phyloP scores from a whole-genome alignment of 2,329 filamentous ascomycete species.

The Diaporthe ampelina region DNA sequence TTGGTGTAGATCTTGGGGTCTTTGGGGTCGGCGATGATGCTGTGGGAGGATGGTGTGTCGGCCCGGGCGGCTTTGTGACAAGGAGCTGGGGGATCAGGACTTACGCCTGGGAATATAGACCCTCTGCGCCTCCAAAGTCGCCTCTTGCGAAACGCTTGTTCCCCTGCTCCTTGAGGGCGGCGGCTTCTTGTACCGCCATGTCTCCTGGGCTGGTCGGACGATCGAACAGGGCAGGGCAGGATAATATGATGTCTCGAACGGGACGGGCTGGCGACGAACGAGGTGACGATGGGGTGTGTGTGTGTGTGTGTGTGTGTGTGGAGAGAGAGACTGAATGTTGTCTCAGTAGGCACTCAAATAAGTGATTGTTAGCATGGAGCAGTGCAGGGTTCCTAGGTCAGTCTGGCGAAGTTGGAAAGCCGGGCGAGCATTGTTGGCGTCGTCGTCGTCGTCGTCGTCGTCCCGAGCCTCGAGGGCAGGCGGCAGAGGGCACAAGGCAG shows the following conservation, averaged over 20 bases:
- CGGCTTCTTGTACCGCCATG: constrained; percentile 49
- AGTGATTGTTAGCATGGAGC: no score
- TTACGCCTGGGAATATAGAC: constrained; percentile 79
- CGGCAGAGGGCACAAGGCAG: constrained; percentile 9
- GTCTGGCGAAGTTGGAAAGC: background rate
- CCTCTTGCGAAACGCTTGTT: constrained; percentile 75
- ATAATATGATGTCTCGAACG: background rate
- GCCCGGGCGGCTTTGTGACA: background rate
- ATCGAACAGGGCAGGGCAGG: background rate
- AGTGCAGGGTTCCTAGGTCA: background rate
- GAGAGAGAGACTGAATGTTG: background rate
- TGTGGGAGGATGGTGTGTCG: constrained; percentile 50
- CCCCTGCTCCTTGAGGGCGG: constrained; percentile 68
- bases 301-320: background rate
- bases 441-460: constrained; percentile 16
- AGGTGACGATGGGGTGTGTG: background rate
- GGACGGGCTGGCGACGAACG: background rate
- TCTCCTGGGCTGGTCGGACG: background rate
- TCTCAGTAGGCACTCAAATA: background rate
- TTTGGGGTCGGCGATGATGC: constrained; percentile 81
- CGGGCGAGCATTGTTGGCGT: constrained; percentile 23
- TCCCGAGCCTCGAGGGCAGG: constrained; percentile 1
- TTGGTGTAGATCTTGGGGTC: constrained; percentile 91
- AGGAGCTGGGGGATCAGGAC: constrained; percentile 47
- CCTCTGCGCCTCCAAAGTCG: constrained; percentile 76